Evolutionary conservation across 768 basidiomycete genomes (phyloP), one percentile per base, ranked within the genome.

Genomic region (Termitomyces sp.): DNA sequence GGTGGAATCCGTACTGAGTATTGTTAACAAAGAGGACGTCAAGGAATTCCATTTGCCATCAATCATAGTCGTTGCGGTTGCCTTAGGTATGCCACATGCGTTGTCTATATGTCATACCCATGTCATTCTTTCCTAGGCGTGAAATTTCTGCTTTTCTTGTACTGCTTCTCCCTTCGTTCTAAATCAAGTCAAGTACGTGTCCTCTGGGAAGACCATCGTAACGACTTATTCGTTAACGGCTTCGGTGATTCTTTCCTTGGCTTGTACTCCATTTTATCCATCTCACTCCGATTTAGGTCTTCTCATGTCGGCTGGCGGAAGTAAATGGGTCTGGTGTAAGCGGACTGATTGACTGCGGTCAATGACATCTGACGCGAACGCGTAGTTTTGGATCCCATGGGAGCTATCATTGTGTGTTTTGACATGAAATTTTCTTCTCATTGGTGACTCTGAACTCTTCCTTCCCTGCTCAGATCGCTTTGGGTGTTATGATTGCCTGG

Each of bases 201-300:
- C n/a, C 79, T 97, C 28, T 98, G 93, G 93, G 91, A 97, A 69
- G 96, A 98, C 65, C 95, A 98, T 60, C 78, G 95, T 60, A 98
- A 94, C 64, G 96, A 96, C 64, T 66, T 93, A n/a, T 90, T 83
- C 66, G 84, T 93, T 66, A 93, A 93, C 64, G 74, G 79, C 24
- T 88, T 90, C 57, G 87, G 87, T 87, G 58, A 34, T 77, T 53
- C 3, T 28, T 45, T n/a, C 32, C 34, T 55, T 17, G 28, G 26
- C 32, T 37, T 17, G 28, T 34, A 43, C 37, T 51, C 45, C 12
- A 42, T 59, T n/a, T n/a, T 42, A 43, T 21, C 37, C 58, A 55
- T 26, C 37, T 58, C 21, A 45, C 51, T 26, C 38, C 57, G 32
- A 51, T 50, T 42, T 60, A 90, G 88, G 87, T 68, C 79, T 90